Base-by-base conservation (phyloP, 2,329 filamentous ascomycete genomes). In the Aspergillus fijiensis region DNA sequence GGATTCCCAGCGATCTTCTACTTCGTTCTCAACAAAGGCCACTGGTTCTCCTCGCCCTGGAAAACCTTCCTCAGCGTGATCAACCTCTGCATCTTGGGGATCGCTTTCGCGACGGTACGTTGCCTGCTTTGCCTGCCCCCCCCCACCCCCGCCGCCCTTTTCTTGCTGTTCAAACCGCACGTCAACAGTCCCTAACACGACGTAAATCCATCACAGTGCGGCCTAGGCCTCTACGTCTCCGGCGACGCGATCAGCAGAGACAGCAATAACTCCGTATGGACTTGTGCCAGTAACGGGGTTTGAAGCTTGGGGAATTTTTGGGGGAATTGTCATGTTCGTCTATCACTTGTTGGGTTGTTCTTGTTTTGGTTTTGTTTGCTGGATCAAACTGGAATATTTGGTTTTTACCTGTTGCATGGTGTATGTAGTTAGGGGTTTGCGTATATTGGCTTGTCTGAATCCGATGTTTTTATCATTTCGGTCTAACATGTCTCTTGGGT, bases 1-100 rank as follows among this genome's bases (percentile, higher is more conserved):
- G 78, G 79, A 1, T 66, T 83, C 4, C 77, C 76, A 4, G 78
- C 75, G 3, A 67, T 77, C 2, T 78, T 82, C 63, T 82, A 80
- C 79, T 64, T 82, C 42, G 76, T 76, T 58, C 74, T 85, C 63
- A 79, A 84, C 66, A 72, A 74, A 49, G 79, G 76, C 0, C 63
- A 68, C 3, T 77, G 71, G 66, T 77, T 77, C 49, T 69, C 72
- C 25, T 73, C 71, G 16, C 71, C 67, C 62, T 72, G 72, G 48
- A 84, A 83, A 65, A 79, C 76, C 25, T 47, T 69, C 5, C 66
- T 84, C 11, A 78, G 77, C 1, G 55, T 77, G 3, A 14, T 81
- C 27, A 84, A 84, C 61, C 54, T 72, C 1, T 29, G 74, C 0
- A 75, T 81, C 12, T 70, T 83, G 19, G 59, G 54, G 23, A 67